Percentiles rank a stretch among this genome's conserved stretches.
These are phyloP conservation scores for Solanum etuberosum DNA, from an alignment of 257 asterid genomes.

Conservation along the genomic window DNA sequence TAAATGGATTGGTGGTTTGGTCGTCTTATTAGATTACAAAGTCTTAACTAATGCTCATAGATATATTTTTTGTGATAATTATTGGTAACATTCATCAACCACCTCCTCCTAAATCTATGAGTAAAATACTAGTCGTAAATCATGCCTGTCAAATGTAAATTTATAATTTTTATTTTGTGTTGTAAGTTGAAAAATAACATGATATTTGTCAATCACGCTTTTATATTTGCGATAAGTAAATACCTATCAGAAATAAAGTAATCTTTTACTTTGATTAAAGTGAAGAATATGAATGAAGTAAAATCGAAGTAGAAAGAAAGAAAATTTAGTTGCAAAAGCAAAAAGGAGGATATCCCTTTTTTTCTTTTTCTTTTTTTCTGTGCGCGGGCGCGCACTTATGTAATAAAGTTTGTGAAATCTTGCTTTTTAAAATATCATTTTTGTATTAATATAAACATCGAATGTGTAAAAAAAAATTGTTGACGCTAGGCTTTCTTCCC, in stretches of 20 bases:
- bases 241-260: background rate
- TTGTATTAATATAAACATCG: background rate
- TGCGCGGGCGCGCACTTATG: accelerated
- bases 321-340: background rate
- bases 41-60: background rate
- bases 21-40: background rate
- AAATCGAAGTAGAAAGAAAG: background rate
- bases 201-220: background rate
- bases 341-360: background rate
- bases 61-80: background rate
- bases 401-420: background rate
- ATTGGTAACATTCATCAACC: background rate
- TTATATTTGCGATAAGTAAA: background rate
- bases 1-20: background rate
- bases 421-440: background rate
- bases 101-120: background rate
- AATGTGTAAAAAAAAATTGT: no score
- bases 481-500: background rate
- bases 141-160: background rate
- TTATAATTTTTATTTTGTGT: background rate
- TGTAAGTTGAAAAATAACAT: background rate
- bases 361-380: background rate
- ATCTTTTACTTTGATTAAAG: background rate
- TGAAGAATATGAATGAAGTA: background rate
- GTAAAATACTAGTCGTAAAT: background rate